phyloP scores from a whole-genome alignment of 306 rosid species.

The Amphicarpaea edgeworthii region DNA sequence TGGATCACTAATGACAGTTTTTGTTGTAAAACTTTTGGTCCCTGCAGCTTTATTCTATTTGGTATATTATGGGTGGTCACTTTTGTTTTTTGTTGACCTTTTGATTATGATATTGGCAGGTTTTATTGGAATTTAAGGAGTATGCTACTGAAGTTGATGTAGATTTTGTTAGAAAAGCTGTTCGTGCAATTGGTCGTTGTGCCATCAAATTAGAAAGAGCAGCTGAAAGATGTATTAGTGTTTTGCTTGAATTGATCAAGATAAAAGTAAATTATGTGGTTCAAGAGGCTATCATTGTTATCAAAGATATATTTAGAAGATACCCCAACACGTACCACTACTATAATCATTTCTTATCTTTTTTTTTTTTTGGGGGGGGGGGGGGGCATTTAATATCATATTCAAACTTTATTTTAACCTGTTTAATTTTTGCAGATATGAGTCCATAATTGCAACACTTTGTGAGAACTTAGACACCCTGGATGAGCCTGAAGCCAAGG shows the following conservation, averaged over 20 bases:
- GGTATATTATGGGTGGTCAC: conserved; percentile 11
- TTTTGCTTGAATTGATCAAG: conserved; percentile 98
- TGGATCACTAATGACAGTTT: not conserved
- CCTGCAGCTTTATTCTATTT: conserved; percentile 16
- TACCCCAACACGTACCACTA: conserved; percentile 97
- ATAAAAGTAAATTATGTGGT: conserved; percentile 98
- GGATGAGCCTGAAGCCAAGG: conserved; percentile 99
- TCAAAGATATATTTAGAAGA: conserved; percentile 99
- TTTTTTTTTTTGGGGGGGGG: not conserved
- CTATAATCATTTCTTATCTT: conserved; percentile 39
- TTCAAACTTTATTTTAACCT: conserved; percentile 39
- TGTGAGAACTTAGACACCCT: conserved; percentile 97
- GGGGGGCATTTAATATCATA: conserved; percentile 25
- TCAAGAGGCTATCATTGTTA: conserved; percentile 99
- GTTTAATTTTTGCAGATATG: conserved; percentile 65
- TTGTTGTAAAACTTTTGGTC: conserved; percentile 26
- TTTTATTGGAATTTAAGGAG: conserved; percentile 94
- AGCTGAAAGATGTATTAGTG: conserved; percentile 99
- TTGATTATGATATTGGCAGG: conserved; percentile 61
- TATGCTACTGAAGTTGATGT: conserved; percentile 99
- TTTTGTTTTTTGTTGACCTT: conserved; percentile 40
- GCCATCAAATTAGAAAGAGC: conserved; percentile 99
- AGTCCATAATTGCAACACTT: conserved; percentile 98
- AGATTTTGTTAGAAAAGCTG: conserved; percentile 97
- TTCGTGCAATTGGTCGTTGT: conserved; percentile 99